Conservation (phyloP, 352 stramenopile genomes). For the Globisporangium barbulae region DNA sequence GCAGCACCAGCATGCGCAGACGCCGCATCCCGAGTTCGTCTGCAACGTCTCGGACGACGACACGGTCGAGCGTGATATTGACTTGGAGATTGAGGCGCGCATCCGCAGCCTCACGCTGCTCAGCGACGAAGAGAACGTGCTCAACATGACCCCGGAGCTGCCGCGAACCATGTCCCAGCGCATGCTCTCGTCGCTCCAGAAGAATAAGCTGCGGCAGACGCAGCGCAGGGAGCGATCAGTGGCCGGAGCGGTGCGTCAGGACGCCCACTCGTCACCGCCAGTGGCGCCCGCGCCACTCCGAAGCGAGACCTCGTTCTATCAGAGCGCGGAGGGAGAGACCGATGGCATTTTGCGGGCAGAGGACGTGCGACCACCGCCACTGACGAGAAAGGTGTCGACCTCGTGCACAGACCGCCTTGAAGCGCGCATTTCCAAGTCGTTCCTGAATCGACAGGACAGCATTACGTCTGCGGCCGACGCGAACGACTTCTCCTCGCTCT, state of each 20-base stretch:
- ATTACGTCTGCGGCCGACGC: conserved; percentile 20
- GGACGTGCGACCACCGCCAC: conserved; percentile 20
- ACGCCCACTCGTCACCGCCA: background rate
- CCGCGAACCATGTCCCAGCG: conserved; percentile 51
- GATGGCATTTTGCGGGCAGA: conserved; percentile 3
- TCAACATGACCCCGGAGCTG: conserved; percentile 9
- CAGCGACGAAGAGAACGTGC: conserved; percentile 17
- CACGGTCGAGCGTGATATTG: conserved; percentile 63
- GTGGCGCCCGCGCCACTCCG: background rate
- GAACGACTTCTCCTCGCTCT: conserved; percentile 45
- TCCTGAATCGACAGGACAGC: conserved; percentile 33
- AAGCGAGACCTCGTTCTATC: conserved; percentile 17
- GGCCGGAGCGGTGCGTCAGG: conserved; percentile 1
- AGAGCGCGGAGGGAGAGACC: background rate
- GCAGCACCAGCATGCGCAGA: conserved; percentile 5
- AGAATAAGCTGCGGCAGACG: conserved; percentile 28
- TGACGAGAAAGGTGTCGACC: conserved; percentile 26
- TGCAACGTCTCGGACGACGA: conserved; percentile 62
- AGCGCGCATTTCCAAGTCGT: conserved; percentile 62
- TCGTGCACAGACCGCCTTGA: conserved; percentile 58
- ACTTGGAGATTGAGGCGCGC: conserved; percentile 68
- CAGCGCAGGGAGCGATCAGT: conserved; percentile 7
- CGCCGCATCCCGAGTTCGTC: conserved; percentile 27
- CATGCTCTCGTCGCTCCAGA: conserved; percentile 57
- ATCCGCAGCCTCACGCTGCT: conserved; percentile 29